Evolutionary conservation across 140 eudicot species (phyloP), one percentile per base, ranked within the genome.

Genomic region (Stevia rebaudiana): DNA sequence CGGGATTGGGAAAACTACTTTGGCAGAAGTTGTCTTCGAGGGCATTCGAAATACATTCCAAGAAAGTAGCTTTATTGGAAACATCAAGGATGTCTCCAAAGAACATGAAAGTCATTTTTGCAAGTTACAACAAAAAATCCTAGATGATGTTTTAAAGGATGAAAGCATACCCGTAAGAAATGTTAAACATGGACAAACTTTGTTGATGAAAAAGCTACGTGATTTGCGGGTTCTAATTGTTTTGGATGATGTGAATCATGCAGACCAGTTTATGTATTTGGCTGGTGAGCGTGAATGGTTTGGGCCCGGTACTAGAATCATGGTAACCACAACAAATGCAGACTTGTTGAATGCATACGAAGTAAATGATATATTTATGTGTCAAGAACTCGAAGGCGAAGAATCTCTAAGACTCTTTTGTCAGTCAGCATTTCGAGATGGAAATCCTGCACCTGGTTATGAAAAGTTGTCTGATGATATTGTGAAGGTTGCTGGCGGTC

Each of bases 221-320:
- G 37, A 44, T 9, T 17, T 56, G 15, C 11, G 58, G 51, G 67
- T 70, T 17, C 0, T 24, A 3, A 36, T 24, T 0, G 28, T 42
- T 7, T 13, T 65, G n/a, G 78, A 73, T 47, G 72, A 73, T 50
- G 67, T 73, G 4, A 67, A 73, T 35, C 72, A 73, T 44, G 16
- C 18, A 0, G 72, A 73, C 62, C 78, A 73, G 51, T 11, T 73
- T 22, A 49, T 16, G 3, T 67, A 59, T 54, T 16, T 73, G 47
- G 78, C 78, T 13, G 72, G 78, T 22, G 28, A 25, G 2, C 67
- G 41, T 53, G 67, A 43, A 44, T 73, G 78, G 78, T 73, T 73
- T 55, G 78, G 78, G 7, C 4, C 18, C 11, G 68, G 72, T 19
- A 11, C 31, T 28, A 56, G 73, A 73, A 44, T 73, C 67, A 73